Conservation (phyloP, 106 monocot species). For the Dioscorea alata region DNA sequence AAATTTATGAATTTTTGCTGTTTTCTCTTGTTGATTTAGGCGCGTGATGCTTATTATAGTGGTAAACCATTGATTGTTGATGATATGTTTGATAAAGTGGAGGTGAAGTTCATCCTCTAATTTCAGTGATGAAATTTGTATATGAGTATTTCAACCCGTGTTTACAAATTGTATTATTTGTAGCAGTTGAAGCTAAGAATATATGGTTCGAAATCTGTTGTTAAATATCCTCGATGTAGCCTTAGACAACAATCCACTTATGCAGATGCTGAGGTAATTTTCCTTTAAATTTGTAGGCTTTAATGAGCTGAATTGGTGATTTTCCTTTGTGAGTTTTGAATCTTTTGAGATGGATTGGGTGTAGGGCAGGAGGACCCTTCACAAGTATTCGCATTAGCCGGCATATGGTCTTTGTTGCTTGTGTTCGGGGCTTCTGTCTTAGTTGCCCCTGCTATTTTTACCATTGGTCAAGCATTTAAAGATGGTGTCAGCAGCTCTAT, state of each 20-base stretch:
- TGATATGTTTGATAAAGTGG: conserved; percentile 99
- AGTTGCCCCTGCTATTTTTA: conserved; percentile 45
- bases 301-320: too few relatives aligned
- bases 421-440: conserved; percentile 45
- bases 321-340: too few relatives aligned
- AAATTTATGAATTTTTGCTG: too few relatives aligned
- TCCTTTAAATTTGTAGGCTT: neutral
- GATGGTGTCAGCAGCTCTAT: conserved; percentile 30
- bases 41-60: conserved; percentile 93
- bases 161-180: neutral
- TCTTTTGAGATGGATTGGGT: conserved; percentile 45
- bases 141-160: neutral
- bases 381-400: conserved; percentile 74
- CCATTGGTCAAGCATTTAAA: conserved; percentile 27
- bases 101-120: conserved; percentile 35
- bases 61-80: conserved; percentile 87
- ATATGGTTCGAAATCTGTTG: conserved; percentile 85
- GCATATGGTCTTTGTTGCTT: conserved; percentile 71
- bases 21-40: conserved; percentile 29
- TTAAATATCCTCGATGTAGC: conserved; percentile 97
- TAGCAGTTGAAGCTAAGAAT: conserved; percentile 77
- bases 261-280: conserved; percentile 92
- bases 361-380: conserved; percentile 99
- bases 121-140: neutral
- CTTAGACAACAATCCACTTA: conserved; percentile 75